These are phyloP conservation scores for Cutaneotrichosporon curvatum DNA, from an alignment of 1,284 basidiomycete species.

Conservation along the genomic window DNA sequence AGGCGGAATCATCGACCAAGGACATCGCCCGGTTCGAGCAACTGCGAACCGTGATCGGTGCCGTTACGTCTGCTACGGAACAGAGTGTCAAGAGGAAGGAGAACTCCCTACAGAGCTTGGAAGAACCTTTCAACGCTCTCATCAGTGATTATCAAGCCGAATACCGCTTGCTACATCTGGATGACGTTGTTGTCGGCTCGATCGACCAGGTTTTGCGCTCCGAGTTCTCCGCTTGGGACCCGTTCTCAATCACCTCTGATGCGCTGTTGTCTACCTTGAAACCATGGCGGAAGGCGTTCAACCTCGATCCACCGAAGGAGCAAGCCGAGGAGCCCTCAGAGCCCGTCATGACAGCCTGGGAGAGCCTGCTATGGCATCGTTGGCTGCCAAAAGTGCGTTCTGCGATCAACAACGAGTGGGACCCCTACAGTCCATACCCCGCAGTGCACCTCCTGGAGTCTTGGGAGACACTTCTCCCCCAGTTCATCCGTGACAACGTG, in stretches of 20 bases:
- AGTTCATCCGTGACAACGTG: slow-evolving; percentile 88
- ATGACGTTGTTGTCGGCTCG: slow-evolving; percentile 87
- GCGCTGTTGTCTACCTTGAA: slow-evolving; percentile 36
- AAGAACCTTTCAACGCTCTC: slow-evolving; percentile 62
- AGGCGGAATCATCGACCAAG: slow-evolving; percentile 51
- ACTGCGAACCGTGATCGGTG: too few species aligned
- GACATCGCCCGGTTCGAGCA: too few species aligned
- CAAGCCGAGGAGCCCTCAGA: slow-evolving; percentile 6
- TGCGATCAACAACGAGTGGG: slow-evolving; percentile 88
- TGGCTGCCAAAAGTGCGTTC: slow-evolving; percentile 94
- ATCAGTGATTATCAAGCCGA: slow-evolving; percentile 66
- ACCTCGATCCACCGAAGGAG: slow-evolving; percentile 15
- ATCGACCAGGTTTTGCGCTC: slow-evolving; percentile 58
- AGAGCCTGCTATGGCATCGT: slow-evolving; percentile 84
- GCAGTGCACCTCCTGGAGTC: slow-evolving; percentile 77
- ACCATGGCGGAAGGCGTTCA: slow-evolving; percentile 42
- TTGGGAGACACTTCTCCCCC: slow-evolving; percentile 80
- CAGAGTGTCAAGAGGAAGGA: background rate
- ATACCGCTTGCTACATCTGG: slow-evolving; percentile 69
- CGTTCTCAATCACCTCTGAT: slow-evolving; percentile 35
- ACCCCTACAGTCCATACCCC: slow-evolving; percentile 61
- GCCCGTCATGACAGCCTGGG: slow-evolving; percentile 81
- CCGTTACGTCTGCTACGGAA: background rate
- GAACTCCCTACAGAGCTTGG: slow-evolving; percentile 62
- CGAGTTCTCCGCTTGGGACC: slow-evolving; percentile 34